phyloP scores from a whole-genome alignment of 768 basidiomycete genomes.

The Collybiopsis luxurians region DNA sequence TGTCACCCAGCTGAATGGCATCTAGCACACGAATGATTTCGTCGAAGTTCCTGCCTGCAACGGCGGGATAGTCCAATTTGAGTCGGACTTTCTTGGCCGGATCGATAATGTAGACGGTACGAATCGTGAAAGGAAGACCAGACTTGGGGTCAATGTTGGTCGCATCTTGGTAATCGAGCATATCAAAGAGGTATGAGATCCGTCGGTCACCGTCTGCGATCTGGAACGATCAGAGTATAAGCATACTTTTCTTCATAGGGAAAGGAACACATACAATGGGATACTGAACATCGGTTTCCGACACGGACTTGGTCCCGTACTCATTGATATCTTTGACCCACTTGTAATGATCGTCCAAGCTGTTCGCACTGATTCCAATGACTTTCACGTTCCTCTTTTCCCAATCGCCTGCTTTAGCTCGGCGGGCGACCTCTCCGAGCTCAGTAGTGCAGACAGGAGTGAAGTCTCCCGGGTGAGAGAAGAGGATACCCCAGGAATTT shows the following conservation, averaged over 20 bases:
- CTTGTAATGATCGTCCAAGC: constrained; percentile 74
- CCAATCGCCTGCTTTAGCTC: constrained; percentile 67
- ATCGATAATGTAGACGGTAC: constrained; percentile 97
- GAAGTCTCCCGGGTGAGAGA: constrained; percentile 94
- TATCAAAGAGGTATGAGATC: constrained; percentile 86
- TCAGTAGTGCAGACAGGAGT: constrained; percentile 97
- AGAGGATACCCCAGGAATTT: constrained; percentile 77
- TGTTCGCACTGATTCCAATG: constrained; percentile 92
- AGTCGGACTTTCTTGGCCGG: constrained; percentile 94
- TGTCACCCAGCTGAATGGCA: constrained; percentile 90
- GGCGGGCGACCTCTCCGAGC: constrained; percentile 92
- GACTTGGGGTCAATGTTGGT: constrained; percentile 78
- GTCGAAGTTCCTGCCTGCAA: constrained; percentile 92
- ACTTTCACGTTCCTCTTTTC: constrained; percentile 86
- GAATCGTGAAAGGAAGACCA: constrained; percentile 94
- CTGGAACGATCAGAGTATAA: constrained; percentile 33
- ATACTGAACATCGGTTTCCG: constrained; percentile 77
- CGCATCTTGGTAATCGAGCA: constrained; percentile 94
- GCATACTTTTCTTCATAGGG: neutral
- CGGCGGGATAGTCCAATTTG: constrained; percentile 89
- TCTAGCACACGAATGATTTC: constrained; percentile 76
- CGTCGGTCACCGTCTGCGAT: constrained; percentile 91
- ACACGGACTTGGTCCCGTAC: constrained; percentile 62
- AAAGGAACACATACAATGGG: constrained; percentile 69
- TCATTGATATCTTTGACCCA: constrained; percentile 92